Base-by-base conservation (phyloP, 805 yeast genomes). In the Pichia nakasei region DNA sequence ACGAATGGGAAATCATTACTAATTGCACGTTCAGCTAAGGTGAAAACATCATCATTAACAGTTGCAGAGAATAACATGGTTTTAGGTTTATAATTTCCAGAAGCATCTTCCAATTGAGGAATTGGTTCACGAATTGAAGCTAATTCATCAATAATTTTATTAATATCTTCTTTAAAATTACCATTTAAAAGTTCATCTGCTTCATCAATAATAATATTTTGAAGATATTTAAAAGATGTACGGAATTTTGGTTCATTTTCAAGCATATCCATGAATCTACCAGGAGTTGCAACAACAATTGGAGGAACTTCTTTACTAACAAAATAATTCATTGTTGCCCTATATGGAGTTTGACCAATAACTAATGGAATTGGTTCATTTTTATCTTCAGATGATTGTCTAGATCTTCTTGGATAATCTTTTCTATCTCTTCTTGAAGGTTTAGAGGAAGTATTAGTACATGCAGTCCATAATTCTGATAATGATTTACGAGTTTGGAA, bases 31-130 rank as follows among this genome's bases (percentile, higher is more conserved):
- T 67, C 67, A 18, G 96, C 93, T 61, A 89, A 76, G 9, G 63
- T 56, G 44, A 75, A 71, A 35, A 88, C 93, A 36, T 73, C 71
- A 29, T 73, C 67, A 57, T 82, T 87, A 51, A 87, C 76, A 22
- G 97, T 89, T 19, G 97, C 97, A 53, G 95, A 85, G 59, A 85
- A 89, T 54, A 89, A 68, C 52, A 86, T 68, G 22, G 88, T 78
- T 54, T 82, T 85, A 52, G 79, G 70, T 3, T 61, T 58, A 17
- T 38, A 33, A 7, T 66, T 66, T 13, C 51, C 50, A 27, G 18
- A 21, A 9, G 29, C 9, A 24, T 31, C 41, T 32, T 43, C 46
- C 22, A 38, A 34, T 21, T 50, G 52, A 22, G 59, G 63, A 46
- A 47, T 51, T 35, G 45, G 47, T 15, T 42, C 34, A 35, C 56